Conservation (phyloP, 83 land plant species). For the Picea abies region DNA sequence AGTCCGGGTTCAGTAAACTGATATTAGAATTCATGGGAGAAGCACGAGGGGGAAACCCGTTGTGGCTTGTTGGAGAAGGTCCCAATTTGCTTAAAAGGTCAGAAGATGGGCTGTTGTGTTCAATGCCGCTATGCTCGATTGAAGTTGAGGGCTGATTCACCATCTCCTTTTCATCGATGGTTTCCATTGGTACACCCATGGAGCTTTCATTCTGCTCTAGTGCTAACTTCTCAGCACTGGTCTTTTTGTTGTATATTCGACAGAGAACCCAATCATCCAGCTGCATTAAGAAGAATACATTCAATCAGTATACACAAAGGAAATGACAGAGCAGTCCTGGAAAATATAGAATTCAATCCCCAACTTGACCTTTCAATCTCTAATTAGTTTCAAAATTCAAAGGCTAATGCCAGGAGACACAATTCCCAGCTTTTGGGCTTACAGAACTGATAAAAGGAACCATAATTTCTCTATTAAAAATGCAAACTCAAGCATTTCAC, state of each 20-base stretch:
- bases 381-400: too few relatives aligned
- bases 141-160: background rate
- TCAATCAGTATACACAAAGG: too few relatives aligned
- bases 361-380: too few relatives aligned
- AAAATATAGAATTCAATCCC: too few relatives aligned
- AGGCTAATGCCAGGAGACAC: too few relatives aligned
- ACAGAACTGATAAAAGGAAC: too few relatives aligned
- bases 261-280: constrained; percentile 16
- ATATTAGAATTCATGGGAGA: too few relatives aligned
- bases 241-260: constrained; percentile 12
- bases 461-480: too few relatives aligned
- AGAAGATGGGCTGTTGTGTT: background rate
- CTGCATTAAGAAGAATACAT: background rate
- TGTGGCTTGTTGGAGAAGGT: background rate
- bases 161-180: background rate
- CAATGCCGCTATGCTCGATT: background rate
- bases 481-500: too few relatives aligned
- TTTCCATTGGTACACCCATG: background rate
- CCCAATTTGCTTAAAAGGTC: background rate
- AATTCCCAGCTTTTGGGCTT: too few relatives aligned
- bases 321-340: too few relatives aligned
- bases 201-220: background rate
- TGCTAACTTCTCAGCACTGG: constrained; percentile 1
- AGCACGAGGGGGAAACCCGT: background rate
- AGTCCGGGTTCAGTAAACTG: background rate